These are phyloP conservation scores for Colletotrichum gloeosporioides DNA, from an alignment of 2,329 filamentous ascomycete species.

Conservation along the genomic window DNA sequence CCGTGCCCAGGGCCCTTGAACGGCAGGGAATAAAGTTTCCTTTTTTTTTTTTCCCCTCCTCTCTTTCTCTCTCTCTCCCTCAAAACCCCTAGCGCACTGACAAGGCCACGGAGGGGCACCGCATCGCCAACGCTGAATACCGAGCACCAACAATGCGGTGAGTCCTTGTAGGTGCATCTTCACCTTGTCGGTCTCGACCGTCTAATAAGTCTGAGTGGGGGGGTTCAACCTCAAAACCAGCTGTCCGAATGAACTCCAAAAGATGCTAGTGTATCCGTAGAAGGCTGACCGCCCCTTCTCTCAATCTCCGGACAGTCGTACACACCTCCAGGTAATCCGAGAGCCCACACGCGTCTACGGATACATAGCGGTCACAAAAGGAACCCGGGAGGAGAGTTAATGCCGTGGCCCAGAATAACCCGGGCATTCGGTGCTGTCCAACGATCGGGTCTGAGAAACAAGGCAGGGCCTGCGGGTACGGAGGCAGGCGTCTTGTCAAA, in stretches of 20 bases:
- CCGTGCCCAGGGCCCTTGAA: not conserved
- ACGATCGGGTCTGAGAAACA: not conserved
- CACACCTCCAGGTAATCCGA: not conserved
- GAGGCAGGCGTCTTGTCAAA: not conserved
- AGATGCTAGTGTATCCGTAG: too few relatives aligned
- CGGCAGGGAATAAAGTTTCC: not conserved
- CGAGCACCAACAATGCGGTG: constrained; percentile 15
- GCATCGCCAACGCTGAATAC: not conserved
- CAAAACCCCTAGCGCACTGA: not conserved
- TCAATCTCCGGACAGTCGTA: not conserved
- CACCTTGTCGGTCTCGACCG: not conserved
- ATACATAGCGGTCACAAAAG: not conserved
- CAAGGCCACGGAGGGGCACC: not conserved
- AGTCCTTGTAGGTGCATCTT: constrained; percentile 9
- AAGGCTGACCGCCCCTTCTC: too few relatives aligned
- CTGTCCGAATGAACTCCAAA: too few relatives aligned
- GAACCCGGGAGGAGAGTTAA: not conserved
- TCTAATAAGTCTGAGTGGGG: constrained; percentile 1
- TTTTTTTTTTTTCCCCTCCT: too few relatives aligned
- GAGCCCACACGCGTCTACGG: not conserved
- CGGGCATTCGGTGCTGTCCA: not conserved
- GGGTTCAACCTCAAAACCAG: not conserved
- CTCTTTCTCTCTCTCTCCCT: too few relatives aligned
- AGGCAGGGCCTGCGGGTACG: not conserved
- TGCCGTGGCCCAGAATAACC: not conserved